These are phyloP conservation scores for Penicillium sp. DNA, from an alignment of 2,329 filamentous ascomycete genomes.

Conservation along the genomic window DNA sequence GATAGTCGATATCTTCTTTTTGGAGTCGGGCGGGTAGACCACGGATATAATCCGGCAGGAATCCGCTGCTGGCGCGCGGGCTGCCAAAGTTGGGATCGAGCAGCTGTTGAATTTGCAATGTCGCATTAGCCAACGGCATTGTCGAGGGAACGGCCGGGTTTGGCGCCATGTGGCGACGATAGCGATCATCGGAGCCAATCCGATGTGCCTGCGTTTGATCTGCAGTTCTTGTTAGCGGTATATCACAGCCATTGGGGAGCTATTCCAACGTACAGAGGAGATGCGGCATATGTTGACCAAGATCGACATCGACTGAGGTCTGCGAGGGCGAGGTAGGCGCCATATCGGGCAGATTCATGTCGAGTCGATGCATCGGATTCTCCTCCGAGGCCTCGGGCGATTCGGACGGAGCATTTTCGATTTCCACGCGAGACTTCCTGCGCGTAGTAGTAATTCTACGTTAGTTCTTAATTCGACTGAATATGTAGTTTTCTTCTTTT, in stretches of 20 bases:
- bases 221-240: slow-evolving; percentile 11
- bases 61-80: slow-evolving; percentile 51
- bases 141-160: slow-evolving; percentile 44
- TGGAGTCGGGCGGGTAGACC: slow-evolving; percentile 77
- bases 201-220: slow-evolving; percentile 43
- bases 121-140: slow-evolving; percentile 41
- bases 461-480: slow-evolving; percentile 14
- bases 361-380: slow-evolving; percentile 33
- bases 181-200: slow-evolving; percentile 53
- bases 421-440: slow-evolving; percentile 48
- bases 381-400: slow-evolving; percentile 44
- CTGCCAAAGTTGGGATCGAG: slow-evolving; percentile 52
- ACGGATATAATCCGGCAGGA: slow-evolving; percentile 73
- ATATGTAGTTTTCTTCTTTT: neutral
- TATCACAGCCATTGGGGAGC: neutral
- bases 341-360: slow-evolving; percentile 36
- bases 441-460: slow-evolving; percentile 10
- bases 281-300: slow-evolving; percentile 65
- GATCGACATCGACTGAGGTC: slow-evolving; percentile 52
- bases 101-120: slow-evolving; percentile 41
- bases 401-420: slow-evolving; percentile 39
- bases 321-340: slow-evolving; percentile 49
- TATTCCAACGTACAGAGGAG: slow-evolving; percentile 60
- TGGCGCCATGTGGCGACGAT: slow-evolving; percentile 51
- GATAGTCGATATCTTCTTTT: slow-evolving; percentile 79